Percentiles rank a stretch among this genome's conserved stretches.
These are phyloP conservation scores for Botrytis tulipae DNA, from an alignment of 2,329 filamentous ascomycete species.

Conservation along the genomic window DNA sequence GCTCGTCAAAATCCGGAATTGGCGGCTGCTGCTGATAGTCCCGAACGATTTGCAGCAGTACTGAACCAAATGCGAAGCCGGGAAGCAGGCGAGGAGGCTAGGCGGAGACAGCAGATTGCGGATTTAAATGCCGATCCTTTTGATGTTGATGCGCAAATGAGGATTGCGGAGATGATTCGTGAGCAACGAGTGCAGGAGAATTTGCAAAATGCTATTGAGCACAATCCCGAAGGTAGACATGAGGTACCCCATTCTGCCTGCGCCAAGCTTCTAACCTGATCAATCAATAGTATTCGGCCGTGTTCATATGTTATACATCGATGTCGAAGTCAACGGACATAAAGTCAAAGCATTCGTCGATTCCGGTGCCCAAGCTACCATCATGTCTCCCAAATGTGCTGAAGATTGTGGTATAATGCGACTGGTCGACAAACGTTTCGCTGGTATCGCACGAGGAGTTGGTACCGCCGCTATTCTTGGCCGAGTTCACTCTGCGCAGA, in stretches of 20 bases:
- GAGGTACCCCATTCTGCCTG: background rate
- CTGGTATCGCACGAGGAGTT: constrained; percentile 88
- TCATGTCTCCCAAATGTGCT: constrained; percentile 95
- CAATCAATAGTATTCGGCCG: constrained; percentile 73
- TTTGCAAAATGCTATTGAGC: constrained; percentile 91
- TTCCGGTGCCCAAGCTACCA: constrained; percentile 94
- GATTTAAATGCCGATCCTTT: constrained; percentile 91
- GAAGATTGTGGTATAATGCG: constrained; percentile 95
- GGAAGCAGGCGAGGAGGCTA: constrained; percentile 69
- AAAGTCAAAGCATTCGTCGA: constrained; percentile 96
- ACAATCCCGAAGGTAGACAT: constrained; percentile 86
- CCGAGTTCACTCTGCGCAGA: constrained; percentile 90
- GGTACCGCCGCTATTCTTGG: constrained; percentile 93
- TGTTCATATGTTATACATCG: constrained; percentile 94
- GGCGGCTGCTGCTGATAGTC: constrained; percentile 71
- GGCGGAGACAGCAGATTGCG: constrained; percentile 79
- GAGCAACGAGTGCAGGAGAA: constrained; percentile 95
- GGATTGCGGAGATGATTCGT: constrained; percentile 96
- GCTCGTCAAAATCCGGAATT: constrained; percentile 73
- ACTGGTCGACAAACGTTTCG: constrained; percentile 87
- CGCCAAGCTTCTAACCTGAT: constrained; percentile 19
- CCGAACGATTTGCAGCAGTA: constrained; percentile 71
- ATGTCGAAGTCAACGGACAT: constrained; percentile 90
- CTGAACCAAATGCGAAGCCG: constrained; percentile 66
- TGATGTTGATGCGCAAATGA: constrained; percentile 84